phyloP scores from a whole-genome alignment of 1,284 basidiomycete genomes.

The Heliocybe sulcata region DNA sequence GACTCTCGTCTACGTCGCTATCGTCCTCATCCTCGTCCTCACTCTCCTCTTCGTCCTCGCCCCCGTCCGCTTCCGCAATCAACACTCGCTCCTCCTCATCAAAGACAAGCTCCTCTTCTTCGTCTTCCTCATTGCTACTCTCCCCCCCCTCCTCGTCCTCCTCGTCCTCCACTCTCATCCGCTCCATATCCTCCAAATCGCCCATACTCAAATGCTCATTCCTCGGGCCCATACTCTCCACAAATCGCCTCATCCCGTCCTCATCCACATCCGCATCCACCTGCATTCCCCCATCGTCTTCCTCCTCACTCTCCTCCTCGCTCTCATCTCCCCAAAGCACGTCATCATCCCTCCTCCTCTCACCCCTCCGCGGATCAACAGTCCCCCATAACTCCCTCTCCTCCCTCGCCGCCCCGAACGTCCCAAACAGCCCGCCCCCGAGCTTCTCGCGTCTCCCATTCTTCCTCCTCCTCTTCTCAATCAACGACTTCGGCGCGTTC shows the following conservation, averaged over 20 bases:
- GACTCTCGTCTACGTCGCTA: slow-evolving; percentile 30
- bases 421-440: slow-evolving; percentile 27
- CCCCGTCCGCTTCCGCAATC: slow-evolving; percentile 14
- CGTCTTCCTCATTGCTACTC: slow-evolving; percentile 38
- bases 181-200: slow-evolving; percentile 51
- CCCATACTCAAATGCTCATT: slow-evolving; percentile 50
- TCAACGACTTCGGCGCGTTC: background rate
- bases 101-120: slow-evolving; percentile 13
- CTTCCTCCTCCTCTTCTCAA: background rate
- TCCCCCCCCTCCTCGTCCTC: slow-evolving; percentile 17
- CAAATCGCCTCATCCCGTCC: slow-evolving; percentile 48
- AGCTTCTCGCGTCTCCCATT: slow-evolving; percentile 5
- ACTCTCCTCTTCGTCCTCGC: slow-evolving; percentile 14
- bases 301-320: slow-evolving; percentile 21
- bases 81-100: slow-evolving; percentile 11
- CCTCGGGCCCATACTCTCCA: slow-evolving; percentile 35
- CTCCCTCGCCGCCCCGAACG: slow-evolving; percentile 48
- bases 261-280: slow-evolving; percentile 47
- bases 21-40: slow-evolving; percentile 24
- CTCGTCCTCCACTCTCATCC: slow-evolving; percentile 49
- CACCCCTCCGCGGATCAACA: slow-evolving; percentile 36
- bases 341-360: slow-evolving; percentile 59
- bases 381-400: slow-evolving; percentile 40
- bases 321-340: slow-evolving; percentile 62
- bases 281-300: slow-evolving; percentile 44